phyloP scores from a whole-genome alignment of 176 grass and related monocot genomes.

The Oryza coarctata region DNA sequence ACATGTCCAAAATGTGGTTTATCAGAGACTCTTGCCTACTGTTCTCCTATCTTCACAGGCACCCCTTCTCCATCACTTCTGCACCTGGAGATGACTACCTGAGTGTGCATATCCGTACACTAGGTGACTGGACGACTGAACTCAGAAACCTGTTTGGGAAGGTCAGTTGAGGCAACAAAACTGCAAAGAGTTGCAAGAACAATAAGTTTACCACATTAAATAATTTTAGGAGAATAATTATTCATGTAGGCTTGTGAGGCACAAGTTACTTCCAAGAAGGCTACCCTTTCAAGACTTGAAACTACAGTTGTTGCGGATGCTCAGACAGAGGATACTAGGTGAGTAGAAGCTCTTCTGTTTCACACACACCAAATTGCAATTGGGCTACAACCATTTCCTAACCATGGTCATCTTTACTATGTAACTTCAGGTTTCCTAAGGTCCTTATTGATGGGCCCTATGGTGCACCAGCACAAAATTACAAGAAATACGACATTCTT shows the following conservation, averaged over 20 bases:
- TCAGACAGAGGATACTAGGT: conserved; percentile 73
- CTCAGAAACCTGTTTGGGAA: conserved; percentile 88
- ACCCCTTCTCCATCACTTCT: conserved; percentile 98
- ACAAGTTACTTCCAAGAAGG: conserved; percentile 95
- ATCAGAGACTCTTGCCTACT: conserved; percentile 20
- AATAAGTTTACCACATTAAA: background rate
- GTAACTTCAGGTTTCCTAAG: conserved; percentile 72
- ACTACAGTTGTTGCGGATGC: conserved; percentile 90
- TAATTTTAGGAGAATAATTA: conserved; percentile 3
- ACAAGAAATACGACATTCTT: conserved; percentile 99
- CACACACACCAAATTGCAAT: conserved; percentile 3
- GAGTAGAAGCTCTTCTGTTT: conserved; percentile 11
- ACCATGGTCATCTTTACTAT: background rate
- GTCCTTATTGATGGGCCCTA: conserved; percentile 88
- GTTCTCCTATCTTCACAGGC: conserved; percentile 52
- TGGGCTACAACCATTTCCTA: conserved; percentile 13
- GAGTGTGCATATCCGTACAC: conserved; percentile 93
- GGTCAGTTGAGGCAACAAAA: conserved; percentile 49
- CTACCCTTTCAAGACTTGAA: conserved; percentile 85
- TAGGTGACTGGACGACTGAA: conserved; percentile 94
- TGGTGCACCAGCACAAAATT: conserved; percentile 97
- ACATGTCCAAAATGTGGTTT: conserved; percentile 4
- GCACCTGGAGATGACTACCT: conserved; percentile 79
- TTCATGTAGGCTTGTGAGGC: conserved; percentile 63
- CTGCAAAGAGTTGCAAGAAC: conserved; percentile 12